A percentile compares a stretch with the other conserved stretches of the same genome.
These are phyloP conservation scores for Cucurbita pepo DNA, from an alignment of 306 rosid genomes.

Conservation along the genomic window DNA sequence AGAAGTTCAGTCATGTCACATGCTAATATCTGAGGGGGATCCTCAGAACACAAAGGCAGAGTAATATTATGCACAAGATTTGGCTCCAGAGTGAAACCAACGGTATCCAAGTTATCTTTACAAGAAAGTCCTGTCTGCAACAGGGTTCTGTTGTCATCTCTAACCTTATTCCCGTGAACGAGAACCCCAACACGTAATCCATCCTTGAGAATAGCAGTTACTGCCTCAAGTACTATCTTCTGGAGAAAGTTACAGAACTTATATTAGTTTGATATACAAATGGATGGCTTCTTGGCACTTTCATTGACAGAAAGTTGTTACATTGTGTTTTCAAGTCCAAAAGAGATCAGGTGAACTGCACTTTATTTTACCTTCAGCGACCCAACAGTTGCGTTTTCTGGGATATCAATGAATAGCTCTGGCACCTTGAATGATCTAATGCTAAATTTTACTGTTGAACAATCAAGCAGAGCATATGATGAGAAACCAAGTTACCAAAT, in stretches of 20 bases:
- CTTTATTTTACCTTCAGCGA: slow-evolving; percentile 49
- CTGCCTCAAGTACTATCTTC: slow-evolving; percentile 76
- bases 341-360: neutral
- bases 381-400: slow-evolving; percentile 72
- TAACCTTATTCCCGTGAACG: slow-evolving; percentile 57
- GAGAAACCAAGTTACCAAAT: slow-evolving; percentile 15
- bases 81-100: slow-evolving; percentile 71
- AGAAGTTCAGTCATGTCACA: slow-evolving; percentile 23
- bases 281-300: neutral
- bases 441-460: slow-evolving; percentile 61
- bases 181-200: slow-evolving; percentile 62
- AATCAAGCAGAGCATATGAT: slow-evolving; percentile 14
- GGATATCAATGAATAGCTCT: slow-evolving; percentile 71
- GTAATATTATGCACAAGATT: slow-evolving; percentile 29
- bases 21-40: slow-evolving; percentile 29
- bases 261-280: neutral
- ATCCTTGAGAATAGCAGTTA: slow-evolving; percentile 53
- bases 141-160: slow-evolving; percentile 67
- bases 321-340: neutral
- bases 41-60: slow-evolving; percentile 23
- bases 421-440: slow-evolving; percentile 79
- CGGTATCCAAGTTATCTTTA: slow-evolving; percentile 54
- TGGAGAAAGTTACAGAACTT: slow-evolving; percentile 11
- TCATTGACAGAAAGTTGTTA: neutral
- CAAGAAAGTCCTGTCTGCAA: slow-evolving; percentile 62